Percentiles rank a stretch among this genome's conserved stretches.
These are phyloP conservation scores for Schwanniomyces pseudopolymorphus DNA, from an alignment of 805 yeast genomes.

Conservation along the genomic window DNA sequence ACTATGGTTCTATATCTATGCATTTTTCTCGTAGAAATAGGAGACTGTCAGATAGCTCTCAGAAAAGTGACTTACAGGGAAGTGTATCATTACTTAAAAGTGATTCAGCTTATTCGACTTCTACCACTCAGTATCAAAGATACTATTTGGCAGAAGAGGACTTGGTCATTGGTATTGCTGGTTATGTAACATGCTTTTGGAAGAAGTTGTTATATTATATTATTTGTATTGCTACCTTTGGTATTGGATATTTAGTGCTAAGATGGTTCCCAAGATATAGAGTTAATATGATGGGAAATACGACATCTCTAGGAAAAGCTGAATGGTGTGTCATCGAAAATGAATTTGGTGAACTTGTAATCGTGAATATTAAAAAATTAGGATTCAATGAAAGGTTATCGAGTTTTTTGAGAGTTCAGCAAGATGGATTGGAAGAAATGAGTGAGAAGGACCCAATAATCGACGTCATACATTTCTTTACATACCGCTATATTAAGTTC, in stretches of 20 bases:
- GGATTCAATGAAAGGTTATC: constrained; percentile 75
- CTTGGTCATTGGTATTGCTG: constrained; percentile 90
- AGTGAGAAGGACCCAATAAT: constrained; percentile 59
- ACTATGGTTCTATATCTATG: constrained; percentile 27
- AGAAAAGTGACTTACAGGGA: constrained; percentile 8
- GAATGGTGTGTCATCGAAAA: constrained; percentile 95
- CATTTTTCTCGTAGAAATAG: constrained; percentile 24
- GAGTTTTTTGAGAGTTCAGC: constrained; percentile 49
- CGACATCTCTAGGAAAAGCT: constrained; percentile 71
- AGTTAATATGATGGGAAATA: constrained; percentile 63
- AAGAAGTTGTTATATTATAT: constrained; percentile 50
- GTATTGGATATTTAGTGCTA: constrained; percentile 67
- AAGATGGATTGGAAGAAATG: constrained; percentile 17
- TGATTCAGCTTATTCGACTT: constrained; percentile 24
- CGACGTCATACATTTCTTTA: constrained; percentile 68
- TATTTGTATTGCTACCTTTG: constrained; percentile 60
- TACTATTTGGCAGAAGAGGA: constrained; percentile 96
- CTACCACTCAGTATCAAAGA: constrained; percentile 62
- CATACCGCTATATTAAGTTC: constrained; percentile 80
- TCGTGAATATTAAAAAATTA: constrained; percentile 53
- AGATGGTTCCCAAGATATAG: constrained; percentile 86
- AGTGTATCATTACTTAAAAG: constrained; percentile 9
- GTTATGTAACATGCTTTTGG: constrained; percentile 58
- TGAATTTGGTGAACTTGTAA: constrained; percentile 82
- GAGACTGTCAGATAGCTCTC: constrained; percentile 14